Percentiles rank a stretch among this genome's conserved stretches.
phyloP scores from a whole-genome alignment of 2,329 filamentous ascomycete genomes.

The Ciborinia camelliae region DNA sequence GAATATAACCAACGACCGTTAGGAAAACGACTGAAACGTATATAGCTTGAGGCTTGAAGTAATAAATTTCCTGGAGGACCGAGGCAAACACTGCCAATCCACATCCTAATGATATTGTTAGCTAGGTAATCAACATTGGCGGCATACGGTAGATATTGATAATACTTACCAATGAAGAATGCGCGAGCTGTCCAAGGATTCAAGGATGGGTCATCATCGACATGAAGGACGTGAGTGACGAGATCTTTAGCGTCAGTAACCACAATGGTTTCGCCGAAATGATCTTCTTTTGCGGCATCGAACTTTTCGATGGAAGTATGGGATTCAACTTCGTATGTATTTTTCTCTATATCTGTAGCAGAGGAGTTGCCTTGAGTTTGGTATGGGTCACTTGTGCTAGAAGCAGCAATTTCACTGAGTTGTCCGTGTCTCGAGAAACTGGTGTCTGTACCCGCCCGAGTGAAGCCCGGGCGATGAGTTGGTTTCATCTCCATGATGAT shows the following conservation, averaged over 20 bases:
- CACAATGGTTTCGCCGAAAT: background rate
- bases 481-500: too few species aligned
- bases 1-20: constrained; percentile 44
- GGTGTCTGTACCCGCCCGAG: too few species aligned
- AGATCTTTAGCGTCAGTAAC: background rate
- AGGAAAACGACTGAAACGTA: constrained; percentile 43
- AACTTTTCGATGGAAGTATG: background rate
- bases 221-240: background rate
- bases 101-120: constrained; percentile 37
- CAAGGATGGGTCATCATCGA: constrained; percentile 24
- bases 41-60: constrained; percentile 47
- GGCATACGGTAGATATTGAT: background rate
- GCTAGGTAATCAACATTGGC: constrained; percentile 22
- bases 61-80: constrained; percentile 44
- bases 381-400: background rate
- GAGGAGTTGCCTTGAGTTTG: background rate
- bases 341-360: background rate
- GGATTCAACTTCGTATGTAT: background rate
- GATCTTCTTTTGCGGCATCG: background rate
- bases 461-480: too few species aligned
- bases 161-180: constrained; percentile 38
- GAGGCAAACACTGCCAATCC: constrained; percentile 40
- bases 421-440: background rate
- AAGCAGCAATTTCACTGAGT: background rate
- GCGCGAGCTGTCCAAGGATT: constrained; percentile 40